Percentiles rank a stretch among this genome's conserved stretches.
Conservation (phyloP, 345 rosid genomes). For the Citrus glauca region DNA sequence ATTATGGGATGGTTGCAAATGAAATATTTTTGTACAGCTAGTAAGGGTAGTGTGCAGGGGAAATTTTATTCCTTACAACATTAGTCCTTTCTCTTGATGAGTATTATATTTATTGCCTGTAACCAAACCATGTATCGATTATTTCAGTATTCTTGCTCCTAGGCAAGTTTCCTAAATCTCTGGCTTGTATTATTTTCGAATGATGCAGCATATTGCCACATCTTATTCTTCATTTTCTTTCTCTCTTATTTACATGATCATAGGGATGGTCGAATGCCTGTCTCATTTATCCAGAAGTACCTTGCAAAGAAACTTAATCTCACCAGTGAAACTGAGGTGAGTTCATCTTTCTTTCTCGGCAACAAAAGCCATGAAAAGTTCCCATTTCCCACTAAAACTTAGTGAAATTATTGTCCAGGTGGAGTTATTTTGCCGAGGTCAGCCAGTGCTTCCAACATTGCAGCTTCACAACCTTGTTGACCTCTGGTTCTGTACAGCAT, state of each 20-base stretch:
- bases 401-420: slow-evolving; percentile 32
- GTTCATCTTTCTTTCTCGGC: not conserved
- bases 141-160: not conserved
- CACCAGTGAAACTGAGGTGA: slow-evolving; percentile 56
- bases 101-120: not conserved
- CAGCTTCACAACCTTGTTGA: slow-evolving; percentile 51
- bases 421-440: slow-evolving; percentile 63
- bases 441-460: slow-evolving; percentile 43
- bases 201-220: not conserved
- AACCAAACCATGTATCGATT: too few species aligned
- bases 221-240: not conserved
- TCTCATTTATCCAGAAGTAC: slow-evolving; percentile 67
- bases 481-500: slow-evolving; percentile 52
- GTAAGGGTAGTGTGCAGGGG: not conserved
- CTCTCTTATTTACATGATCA: not conserved
- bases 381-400: not conserved
- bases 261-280: slow-evolving; percentile 74
- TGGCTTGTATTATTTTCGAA: not conserved
- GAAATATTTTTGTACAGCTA: not conserved
- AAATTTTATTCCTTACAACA: not conserved
- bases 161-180: not conserved
- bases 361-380: not conserved
- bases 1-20: not conserved
- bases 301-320: slow-evolving; percentile 67
- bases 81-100: not conserved